Percentiles rank a stretch among this genome's conserved stretches.
phyloP scores from a whole-genome alignment of 2,329 filamentous ascomycete genomes.

The Botrytis tulipae region DNA sequence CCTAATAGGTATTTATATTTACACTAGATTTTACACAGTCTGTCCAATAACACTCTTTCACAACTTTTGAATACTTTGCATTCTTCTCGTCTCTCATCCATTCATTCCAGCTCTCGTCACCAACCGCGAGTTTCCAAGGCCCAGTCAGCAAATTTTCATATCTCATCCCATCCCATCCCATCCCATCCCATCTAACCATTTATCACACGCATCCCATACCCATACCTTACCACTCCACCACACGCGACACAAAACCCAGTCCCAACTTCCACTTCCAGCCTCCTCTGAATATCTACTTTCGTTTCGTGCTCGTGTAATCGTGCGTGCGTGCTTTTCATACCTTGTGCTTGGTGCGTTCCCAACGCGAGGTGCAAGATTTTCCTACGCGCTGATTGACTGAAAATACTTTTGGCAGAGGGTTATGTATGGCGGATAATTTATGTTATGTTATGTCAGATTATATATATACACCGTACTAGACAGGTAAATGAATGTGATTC shows the following conservation, averaged over 20 bases:
- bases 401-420: background rate
- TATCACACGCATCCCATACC: background rate
- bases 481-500: background rate
- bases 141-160: background rate
- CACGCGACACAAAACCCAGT: conserved; percentile 1
- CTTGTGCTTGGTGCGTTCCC: conserved; percentile 3
- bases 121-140: background rate
- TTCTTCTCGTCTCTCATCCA: background rate
- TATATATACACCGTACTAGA: background rate
- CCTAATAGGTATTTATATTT: no score
- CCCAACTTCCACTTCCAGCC: background rate
- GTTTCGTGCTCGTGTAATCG: background rate
- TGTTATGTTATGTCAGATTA: background rate
- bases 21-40: background rate
- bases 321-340: background rate
- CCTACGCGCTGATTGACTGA: background rate
- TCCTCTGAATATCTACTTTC: background rate
- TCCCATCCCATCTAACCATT: background rate
- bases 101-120: background rate
- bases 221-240: background rate
- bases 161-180: background rate
- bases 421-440: background rate
- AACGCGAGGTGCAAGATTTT: background rate
- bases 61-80: background rate
- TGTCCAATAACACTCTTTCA: background rate